Percentiles rank a stretch among this genome's conserved stretches.
phyloP scores from a whole-genome alignment of 169 alveolate genomes.

The Cryptosporidium parvum region DNA sequence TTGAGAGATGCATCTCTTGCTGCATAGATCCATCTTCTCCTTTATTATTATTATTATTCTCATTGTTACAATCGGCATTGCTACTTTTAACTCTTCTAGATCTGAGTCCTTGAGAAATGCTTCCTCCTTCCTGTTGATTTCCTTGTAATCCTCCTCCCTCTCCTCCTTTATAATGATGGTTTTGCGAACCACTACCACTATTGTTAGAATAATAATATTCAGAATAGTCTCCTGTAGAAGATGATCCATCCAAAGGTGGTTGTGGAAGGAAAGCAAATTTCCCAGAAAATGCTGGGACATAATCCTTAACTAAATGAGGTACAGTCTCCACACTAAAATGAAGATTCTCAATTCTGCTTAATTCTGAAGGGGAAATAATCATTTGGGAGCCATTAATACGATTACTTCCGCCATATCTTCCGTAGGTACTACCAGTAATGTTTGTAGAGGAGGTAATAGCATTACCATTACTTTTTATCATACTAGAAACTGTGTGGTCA shows the following conservation, averaged over 20 bases:
- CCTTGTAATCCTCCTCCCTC: constrained; percentile 6
- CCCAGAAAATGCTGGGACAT: constrained; percentile 70
- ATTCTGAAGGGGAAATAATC: constrained; percentile 18
- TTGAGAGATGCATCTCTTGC: neutral
- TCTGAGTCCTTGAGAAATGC: constrained; percentile 44
- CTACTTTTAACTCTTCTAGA: constrained; percentile 23
- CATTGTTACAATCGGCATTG: neutral
- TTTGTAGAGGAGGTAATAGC: neutral
- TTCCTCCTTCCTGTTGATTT: neutral
- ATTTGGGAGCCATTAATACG: constrained; percentile 1
- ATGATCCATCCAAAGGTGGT: constrained; percentile 42
- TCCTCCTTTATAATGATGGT: neutral
- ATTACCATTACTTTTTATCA: neutral
- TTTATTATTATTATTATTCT: neutral
- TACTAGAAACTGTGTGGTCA: neutral
- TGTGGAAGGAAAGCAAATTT: constrained; percentile 56
- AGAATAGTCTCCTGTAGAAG: neutral
- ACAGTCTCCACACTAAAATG: constrained; percentile 35
- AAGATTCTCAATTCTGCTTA: constrained; percentile 46
- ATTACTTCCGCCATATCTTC: neutral
- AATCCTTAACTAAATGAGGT: constrained; percentile 51
- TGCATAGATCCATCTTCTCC: neutral
- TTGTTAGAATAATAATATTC: neutral
- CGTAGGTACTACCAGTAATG: neutral
- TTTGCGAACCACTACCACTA: neutral